These are phyloP conservation scores for Coprinopsis marcescibilis DNA, from an alignment of 768 basidiomycete species.

Conservation along the genomic window DNA sequence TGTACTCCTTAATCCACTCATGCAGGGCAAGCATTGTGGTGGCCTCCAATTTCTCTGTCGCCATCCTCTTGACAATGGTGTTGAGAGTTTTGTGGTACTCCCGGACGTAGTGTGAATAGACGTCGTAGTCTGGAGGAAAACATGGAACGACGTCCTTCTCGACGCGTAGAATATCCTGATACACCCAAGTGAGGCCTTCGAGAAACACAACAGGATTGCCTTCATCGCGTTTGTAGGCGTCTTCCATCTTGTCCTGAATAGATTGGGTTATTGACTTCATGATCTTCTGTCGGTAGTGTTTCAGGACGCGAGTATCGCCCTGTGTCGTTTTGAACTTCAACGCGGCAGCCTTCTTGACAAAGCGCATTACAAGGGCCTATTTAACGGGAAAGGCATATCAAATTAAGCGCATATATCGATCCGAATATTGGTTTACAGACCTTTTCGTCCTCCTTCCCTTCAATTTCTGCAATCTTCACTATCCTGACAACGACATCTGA, in stretches of 20 bases:
- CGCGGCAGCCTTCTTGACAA: constrained; percentile 92
- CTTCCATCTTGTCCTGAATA: constrained; percentile 65
- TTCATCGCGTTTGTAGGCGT: constrained; percentile 55
- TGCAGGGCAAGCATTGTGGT: constrained; percentile 79
- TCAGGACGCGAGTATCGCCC: constrained; percentile 87
- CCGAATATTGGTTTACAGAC: constrained; percentile 28
- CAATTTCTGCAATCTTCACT: constrained; percentile 89
- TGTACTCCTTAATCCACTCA: constrained; percentile 95
- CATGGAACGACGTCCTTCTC: constrained; percentile 85
- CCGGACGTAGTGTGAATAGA: constrained; percentile 74
- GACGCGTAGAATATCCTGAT: constrained; percentile 91
- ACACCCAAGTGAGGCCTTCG: constrained; percentile 80
- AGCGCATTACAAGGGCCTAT: constrained; percentile 87
- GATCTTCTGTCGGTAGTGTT: constrained; percentile 91
- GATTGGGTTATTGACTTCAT: constrained; percentile 74
- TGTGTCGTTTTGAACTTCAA: constrained; percentile 92
- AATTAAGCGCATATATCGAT: not conserved
- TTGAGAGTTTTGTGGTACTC: constrained; percentile 89
- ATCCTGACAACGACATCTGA: constrained; percentile 86
- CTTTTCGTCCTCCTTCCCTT: constrained; percentile 93
- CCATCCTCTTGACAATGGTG: constrained; percentile 60
- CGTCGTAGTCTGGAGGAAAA: constrained; percentile 91
- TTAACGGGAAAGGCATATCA: constrained; percentile 1
- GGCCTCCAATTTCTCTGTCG: constrained; percentile 79
- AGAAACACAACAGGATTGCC: constrained; percentile 70